Percentiles rank a stretch among this genome's conserved stretches.
These are phyloP conservation scores for Ramularia collo-cygni DNA, from an alignment of 2,329 filamentous ascomycete genomes.

Conservation along the genomic window DNA sequence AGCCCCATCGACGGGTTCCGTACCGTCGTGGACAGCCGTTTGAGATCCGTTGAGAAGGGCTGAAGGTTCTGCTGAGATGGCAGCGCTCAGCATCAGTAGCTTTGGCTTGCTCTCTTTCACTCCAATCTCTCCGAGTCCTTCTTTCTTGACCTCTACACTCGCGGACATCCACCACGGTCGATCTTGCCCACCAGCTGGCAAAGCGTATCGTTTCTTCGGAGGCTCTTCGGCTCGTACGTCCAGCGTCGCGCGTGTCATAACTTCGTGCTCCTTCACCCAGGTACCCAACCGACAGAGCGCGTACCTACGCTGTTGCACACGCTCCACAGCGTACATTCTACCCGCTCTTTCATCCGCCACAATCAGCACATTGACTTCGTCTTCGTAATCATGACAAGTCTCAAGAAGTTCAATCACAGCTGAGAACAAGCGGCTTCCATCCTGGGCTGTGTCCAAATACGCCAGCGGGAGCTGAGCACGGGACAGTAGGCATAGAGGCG, in stretches of 20 bases:
- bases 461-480: slow-evolving; percentile 56
- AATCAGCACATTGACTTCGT: slow-evolving; percentile 49
- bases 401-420: slow-evolving; percentile 58
- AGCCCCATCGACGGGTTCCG: not conserved
- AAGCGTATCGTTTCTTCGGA: slow-evolving; percentile 14
- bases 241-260: slow-evolving; percentile 35
- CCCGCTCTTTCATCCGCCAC: slow-evolving; percentile 52
- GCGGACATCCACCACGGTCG: slow-evolving; percentile 23
- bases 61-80: not conserved
- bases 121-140: not conserved
- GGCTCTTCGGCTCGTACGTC: slow-evolving; percentile 26
- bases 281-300: slow-evolving; percentile 60
- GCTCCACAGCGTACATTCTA: slow-evolving; percentile 58
- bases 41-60: not conserved
- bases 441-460: slow-evolving; percentile 50
- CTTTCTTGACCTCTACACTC: slow-evolving; percentile 7
- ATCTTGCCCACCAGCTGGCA: slow-evolving; percentile 7
- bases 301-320: slow-evolving; percentile 55
- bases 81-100: not conserved
- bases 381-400: slow-evolving; percentile 46
- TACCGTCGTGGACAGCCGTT: not conserved
- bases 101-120: not conserved
- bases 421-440: slow-evolving; percentile 52
- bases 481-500: slow-evolving; percentile 43
- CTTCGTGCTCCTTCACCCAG: slow-evolving; percentile 56